These are phyloP conservation scores for Blastobotrys parvus DNA, from an alignment of 805 yeast genomes.

Conservation along the genomic window DNA sequence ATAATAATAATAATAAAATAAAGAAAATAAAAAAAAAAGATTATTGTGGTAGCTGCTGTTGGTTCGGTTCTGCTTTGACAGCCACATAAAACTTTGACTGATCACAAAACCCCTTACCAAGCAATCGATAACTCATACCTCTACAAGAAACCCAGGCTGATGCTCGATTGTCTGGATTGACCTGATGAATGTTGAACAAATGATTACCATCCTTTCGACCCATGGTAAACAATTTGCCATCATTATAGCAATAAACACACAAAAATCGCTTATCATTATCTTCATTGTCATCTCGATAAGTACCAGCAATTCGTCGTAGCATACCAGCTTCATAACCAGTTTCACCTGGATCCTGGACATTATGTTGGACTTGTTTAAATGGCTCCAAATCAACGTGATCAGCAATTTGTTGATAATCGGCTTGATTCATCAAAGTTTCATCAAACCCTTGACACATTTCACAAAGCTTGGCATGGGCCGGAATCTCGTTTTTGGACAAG, in stretches of 20 bases:
- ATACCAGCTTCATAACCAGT: not conserved
- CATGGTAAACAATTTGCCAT: slow-evolving; percentile 1
- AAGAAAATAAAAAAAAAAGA: not conserved
- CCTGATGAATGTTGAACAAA: not conserved
- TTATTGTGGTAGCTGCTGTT: no score
- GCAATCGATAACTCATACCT: slow-evolving; percentile 1
- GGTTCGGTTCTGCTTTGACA: not conserved
- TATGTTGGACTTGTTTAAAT: not conserved
- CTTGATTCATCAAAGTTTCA: not conserved
- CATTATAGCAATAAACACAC: not conserved
- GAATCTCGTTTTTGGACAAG: slow-evolving; percentile 1
- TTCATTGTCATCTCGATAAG: slow-evolving; percentile 1
- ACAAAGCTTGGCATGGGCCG: not conserved
- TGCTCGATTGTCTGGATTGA: not conserved
- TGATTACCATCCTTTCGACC: slow-evolving; percentile 1
- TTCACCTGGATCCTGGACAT: not conserved
- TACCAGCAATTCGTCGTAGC: not conserved
- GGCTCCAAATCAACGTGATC: not conserved
- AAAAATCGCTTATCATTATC: slow-evolving; percentile 1
- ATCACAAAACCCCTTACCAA: slow-evolving; percentile 1
- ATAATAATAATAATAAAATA: no score
- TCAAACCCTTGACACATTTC: slow-evolving; percentile 1
- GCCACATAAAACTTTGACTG: slow-evolving; percentile 1
- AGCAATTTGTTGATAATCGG: not conserved
- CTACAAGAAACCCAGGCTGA: not conserved